Base-by-base conservation (phyloP, 805 yeast genomes). In the Candida sithepensis region DNA sequence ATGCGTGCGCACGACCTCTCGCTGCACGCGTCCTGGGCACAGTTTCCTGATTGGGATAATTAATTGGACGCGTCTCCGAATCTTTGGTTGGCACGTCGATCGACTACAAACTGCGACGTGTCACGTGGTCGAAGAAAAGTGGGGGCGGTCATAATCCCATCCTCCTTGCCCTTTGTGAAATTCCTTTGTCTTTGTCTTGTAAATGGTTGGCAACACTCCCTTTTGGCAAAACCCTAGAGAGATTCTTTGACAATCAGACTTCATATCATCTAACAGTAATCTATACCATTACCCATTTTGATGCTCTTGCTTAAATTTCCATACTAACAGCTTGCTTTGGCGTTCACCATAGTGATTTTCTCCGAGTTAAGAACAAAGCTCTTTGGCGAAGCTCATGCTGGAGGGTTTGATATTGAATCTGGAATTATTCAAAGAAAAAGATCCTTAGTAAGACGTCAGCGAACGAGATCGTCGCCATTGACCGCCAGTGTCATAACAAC, bases 381-480 rank as follows among this genome's bases (percentile, higher is more conserved):
- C 14, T 30, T 30, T n/a, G 14, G 16, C 14, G 34, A n/a, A 30
- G 34, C 14, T 12, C 13, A 30, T 10, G 14, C 40, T 19, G 23
- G 40, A 9, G 40, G 16, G 24, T 45, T 47, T 32, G 49, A 72
- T 58, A 24, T 59, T 5, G 72, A 68, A 45, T 49, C 67, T 3
- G 68, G 68, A 28, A 56, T 52, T 10, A 36, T 75, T 20, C 58
- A 64, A 39, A 58, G 83, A 48, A 86, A 84, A 61, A 75, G 79
- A 55, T 86, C 97, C 0, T 70, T 91, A 52, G 85, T 91, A 28
- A 77, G 88, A 53, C 95, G 95, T 2, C 97, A 92, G 61, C 78
- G 97, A 55, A 82, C 85, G 36, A 57, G 52, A 23, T 14, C 23
- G 16, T 24, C 28, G 6, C 6, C 28, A 6, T 24, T 24, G 18